These are phyloP conservation scores for Penicillium simplicissimum DNA, from an alignment of 495 filamentous ascomycete species.

Conservation along the genomic window DNA sequence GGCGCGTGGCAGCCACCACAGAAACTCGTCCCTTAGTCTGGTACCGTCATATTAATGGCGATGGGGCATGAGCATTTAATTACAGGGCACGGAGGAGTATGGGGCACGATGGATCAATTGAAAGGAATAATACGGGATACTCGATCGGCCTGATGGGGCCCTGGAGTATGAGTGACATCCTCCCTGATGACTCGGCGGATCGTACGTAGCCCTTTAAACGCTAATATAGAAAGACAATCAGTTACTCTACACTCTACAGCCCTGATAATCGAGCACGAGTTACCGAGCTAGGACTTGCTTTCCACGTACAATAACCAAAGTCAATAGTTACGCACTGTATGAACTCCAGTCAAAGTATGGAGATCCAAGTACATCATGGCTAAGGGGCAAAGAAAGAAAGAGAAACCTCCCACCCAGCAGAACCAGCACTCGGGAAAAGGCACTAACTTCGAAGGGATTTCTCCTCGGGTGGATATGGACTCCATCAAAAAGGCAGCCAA, in stretches of 20 bases:
- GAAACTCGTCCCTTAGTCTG: background rate
- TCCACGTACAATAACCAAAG: background rate
- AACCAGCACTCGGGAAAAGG: background rate
- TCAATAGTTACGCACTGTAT: background rate
- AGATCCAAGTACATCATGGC: background rate
- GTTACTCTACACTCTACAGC: too few relatives aligned
- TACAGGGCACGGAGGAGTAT: background rate
- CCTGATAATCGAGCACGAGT: background rate
- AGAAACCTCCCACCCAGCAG: background rate
- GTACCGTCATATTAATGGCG: slow-evolving; percentile 1
- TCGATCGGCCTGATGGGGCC: background rate
- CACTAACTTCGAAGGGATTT: background rate
- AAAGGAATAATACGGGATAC: background rate
- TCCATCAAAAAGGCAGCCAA: background rate
- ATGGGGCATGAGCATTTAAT: background rate
- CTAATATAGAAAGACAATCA: background rate
- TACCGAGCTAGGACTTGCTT: background rate
- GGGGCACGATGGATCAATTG: background rate
- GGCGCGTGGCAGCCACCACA: slow-evolving; percentile 24
- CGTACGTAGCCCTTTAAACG: background rate
- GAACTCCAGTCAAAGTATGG: background rate
- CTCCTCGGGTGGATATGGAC: background rate
- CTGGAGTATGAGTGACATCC: background rate
- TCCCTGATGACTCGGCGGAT: background rate
- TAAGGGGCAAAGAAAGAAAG: background rate